These are phyloP conservation scores for Mariannaea sp. DNA, from an alignment of 2,329 filamentous ascomycete genomes.

Conservation along the genomic window DNA sequence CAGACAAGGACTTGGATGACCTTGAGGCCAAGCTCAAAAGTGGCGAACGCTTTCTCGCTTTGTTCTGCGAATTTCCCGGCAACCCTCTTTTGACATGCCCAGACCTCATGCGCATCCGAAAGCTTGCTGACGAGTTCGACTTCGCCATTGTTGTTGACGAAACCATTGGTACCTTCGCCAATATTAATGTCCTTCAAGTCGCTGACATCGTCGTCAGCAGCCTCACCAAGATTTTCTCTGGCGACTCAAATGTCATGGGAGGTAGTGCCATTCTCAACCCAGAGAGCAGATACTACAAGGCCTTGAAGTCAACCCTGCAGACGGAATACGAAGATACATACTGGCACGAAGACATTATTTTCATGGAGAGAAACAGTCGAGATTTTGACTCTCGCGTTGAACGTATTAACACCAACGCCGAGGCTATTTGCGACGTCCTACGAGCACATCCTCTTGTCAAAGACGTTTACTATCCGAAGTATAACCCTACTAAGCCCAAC, in stretches of 20 bases:
- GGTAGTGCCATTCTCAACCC: slow-evolving; percentile 72
- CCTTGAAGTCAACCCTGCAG: slow-evolving; percentile 69
- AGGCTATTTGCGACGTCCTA: slow-evolving; percentile 78
- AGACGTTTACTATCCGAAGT: slow-evolving; percentile 85
- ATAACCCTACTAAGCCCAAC: slow-evolving; percentile 67
- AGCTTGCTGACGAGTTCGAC: slow-evolving; percentile 78
- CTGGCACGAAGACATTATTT: slow-evolving; percentile 92
- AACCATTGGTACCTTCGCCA: slow-evolving; percentile 95
- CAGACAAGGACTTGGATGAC: slow-evolving; percentile 78
- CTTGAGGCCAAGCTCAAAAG: slow-evolving; percentile 71
- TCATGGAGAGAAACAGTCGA: slow-evolving; percentile 94
- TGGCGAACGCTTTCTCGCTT: slow-evolving; percentile 77
- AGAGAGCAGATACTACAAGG: slow-evolving; percentile 69
- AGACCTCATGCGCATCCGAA: slow-evolving; percentile 79
- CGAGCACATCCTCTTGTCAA: slow-evolving; percentile 67
- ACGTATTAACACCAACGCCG: slow-evolving; percentile 83
- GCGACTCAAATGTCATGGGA: slow-evolving; percentile 98
- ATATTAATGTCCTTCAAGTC: slow-evolving; percentile 87
- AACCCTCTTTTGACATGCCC: slow-evolving; percentile 89
- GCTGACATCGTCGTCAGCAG: slow-evolving; percentile 94
- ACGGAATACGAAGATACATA: slow-evolving; percentile 83
- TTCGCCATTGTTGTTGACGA: slow-evolving; percentile 94
- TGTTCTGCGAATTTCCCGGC: slow-evolving; percentile 95
- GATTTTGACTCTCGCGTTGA: slow-evolving; percentile 85
- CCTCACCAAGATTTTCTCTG: slow-evolving; percentile 95